Percentiles rank a stretch among this genome's conserved stretches.
These are phyloP conservation scores for Flaveria linearis DNA, from an alignment of 129 eudicot species.

Conservation along the genomic window DNA sequence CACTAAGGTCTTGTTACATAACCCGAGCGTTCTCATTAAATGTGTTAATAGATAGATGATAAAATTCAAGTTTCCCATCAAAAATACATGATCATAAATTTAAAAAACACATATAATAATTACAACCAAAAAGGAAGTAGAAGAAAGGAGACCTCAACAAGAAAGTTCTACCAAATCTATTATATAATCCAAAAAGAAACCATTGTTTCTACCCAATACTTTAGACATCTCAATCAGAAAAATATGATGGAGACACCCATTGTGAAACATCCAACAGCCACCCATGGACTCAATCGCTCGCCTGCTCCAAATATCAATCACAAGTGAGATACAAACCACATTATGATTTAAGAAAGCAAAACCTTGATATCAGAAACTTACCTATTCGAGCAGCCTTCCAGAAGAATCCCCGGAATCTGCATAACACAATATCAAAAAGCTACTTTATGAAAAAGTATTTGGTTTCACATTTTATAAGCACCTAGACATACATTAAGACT, in stretches of 20 bases:
- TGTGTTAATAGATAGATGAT: neutral
- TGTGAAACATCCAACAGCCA: constrained; percentile 85
- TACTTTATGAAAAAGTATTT: neutral
- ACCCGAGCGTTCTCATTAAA: no score
- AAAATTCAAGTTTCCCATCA: neutral
- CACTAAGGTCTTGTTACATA: no score
- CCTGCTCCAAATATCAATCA: constrained; percentile 46
- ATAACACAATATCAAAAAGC: constrained; percentile 24
- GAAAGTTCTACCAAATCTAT: constrained; percentile 29
- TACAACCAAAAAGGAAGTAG: constrained; percentile 14
- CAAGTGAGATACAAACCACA: neutral
- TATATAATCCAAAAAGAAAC: constrained; percentile 7
- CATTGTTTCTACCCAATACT: constrained; percentile 5
- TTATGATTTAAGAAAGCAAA: neutral
- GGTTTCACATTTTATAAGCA: no score
- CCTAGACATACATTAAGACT: neutral
- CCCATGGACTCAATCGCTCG: constrained; percentile 97
- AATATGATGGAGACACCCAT: constrained; percentile 94
- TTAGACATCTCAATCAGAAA: constrained; percentile 43
- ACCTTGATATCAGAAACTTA: neutral
- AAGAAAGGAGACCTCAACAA: constrained; percentile 15
- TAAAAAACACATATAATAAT: neutral
- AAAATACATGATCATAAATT: constrained; percentile 1
- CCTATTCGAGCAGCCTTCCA: constrained; percentile 98
- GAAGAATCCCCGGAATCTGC: constrained; percentile 91